These are phyloP conservation scores for Elongisporangium senticosum DNA, from an alignment of 352 stramenopile genomes.

Conservation along the genomic window DNA sequence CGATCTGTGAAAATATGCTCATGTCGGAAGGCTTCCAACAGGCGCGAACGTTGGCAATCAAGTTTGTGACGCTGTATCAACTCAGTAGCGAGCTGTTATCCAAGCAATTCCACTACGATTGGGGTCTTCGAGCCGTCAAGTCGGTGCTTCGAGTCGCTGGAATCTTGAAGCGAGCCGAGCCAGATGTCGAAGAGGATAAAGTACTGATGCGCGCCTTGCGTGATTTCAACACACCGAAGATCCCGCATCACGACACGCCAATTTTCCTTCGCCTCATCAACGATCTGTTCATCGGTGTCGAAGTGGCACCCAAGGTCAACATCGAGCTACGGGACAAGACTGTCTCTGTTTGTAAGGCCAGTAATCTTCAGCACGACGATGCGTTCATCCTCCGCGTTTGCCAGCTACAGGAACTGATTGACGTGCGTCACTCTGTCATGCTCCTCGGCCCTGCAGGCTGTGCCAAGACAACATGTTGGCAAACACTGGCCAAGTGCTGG, in stretches of 20 bases:
- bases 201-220: slow-evolving; percentile 83
- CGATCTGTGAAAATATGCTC: slow-evolving; percentile 88
- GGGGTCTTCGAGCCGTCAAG: slow-evolving; percentile 87
- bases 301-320: slow-evolving; percentile 94
- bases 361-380: slow-evolving; percentile 83
- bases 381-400: slow-evolving; percentile 85
- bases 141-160: slow-evolving; percentile 82
- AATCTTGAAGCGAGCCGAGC: slow-evolving; percentile 79
- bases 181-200: slow-evolving; percentile 81
- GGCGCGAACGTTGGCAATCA: slow-evolving; percentile 86
- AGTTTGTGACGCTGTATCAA: slow-evolving; percentile 90
- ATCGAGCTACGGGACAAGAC: slow-evolving; percentile 89
- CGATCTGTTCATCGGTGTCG: slow-evolving; percentile 90
- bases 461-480: slow-evolving; percentile 84
- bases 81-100: slow-evolving; percentile 80
- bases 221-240: slow-evolving; percentile 87
- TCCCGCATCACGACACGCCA: slow-evolving; percentile 81
- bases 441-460: slow-evolving; percentile 75
- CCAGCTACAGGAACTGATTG: slow-evolving; percentile 83
- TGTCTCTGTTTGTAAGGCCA: slow-evolving; percentile 86
- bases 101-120: slow-evolving; percentile 92
- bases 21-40: slow-evolving; percentile 88
- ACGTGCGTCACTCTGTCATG: slow-evolving; percentile 87
- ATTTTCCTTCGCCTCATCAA: slow-evolving; percentile 86
- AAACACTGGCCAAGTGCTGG: slow-evolving; percentile 82